phyloP scores from a whole-genome alignment of 768 basidiomycete species.

The Pleurotus djamor region DNA sequence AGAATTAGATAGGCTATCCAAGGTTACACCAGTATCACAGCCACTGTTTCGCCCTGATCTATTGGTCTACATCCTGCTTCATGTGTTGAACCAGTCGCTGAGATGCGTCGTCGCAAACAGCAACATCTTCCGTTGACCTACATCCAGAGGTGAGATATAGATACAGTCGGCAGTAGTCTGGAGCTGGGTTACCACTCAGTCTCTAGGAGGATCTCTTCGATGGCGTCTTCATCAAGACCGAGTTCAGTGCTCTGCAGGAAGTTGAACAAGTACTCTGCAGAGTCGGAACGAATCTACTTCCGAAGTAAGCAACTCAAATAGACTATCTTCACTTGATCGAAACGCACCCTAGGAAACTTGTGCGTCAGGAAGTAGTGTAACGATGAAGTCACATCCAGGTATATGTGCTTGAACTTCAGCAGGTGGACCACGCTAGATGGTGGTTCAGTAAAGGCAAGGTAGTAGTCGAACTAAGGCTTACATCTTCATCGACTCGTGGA shows the following conservation, averaged over 20 bases:
- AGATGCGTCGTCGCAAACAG: background rate
- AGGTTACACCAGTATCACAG: background rate
- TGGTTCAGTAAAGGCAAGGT: background rate
- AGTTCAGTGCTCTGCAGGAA: slow-evolving; percentile 70
- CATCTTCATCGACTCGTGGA: slow-evolving; percentile 85
- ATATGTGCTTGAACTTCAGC: slow-evolving; percentile 48
- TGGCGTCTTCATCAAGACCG: slow-evolving; percentile 59
- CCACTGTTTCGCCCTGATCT: background rate
- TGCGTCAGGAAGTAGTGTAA: slow-evolving; percentile 71
- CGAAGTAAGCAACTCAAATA: slow-evolving; percentile 7
- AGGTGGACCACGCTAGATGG: slow-evolving; percentile 61
- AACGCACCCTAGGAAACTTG: slow-evolving; percentile 73
- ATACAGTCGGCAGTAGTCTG: background rate
- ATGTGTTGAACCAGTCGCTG: background rate
- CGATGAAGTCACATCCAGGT: slow-evolving; percentile 36
- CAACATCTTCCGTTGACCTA: slow-evolving; percentile 41
- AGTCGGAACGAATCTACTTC: slow-evolving; percentile 69
- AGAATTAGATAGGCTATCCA: background rate
- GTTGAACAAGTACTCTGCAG: slow-evolving; percentile 83
- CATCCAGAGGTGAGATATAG: slow-evolving; percentile 9
- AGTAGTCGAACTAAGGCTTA: slow-evolving; percentile 28
- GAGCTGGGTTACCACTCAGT: slow-evolving; percentile 67
- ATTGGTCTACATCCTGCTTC: background rate
- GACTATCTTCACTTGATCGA: slow-evolving; percentile 8
- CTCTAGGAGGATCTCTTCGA: slow-evolving; percentile 72